These are phyloP conservation scores for Heracleum sosnowskyi DNA, from an alignment of 129 eudicot species.

Conservation along the genomic window DNA sequence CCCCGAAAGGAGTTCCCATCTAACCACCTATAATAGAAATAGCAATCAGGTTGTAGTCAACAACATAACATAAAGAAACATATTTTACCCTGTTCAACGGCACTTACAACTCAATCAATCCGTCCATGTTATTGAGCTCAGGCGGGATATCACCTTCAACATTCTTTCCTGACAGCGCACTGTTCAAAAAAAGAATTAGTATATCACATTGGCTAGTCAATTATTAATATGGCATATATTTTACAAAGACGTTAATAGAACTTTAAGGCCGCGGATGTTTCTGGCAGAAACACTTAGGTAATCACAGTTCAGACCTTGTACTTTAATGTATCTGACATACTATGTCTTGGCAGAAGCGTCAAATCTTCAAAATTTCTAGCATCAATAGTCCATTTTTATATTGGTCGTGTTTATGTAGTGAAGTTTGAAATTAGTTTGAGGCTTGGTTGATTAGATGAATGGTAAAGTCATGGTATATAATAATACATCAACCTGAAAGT, in stretches of 20 bases:
- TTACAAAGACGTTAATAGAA: not conserved
- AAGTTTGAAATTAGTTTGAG: not conserved
- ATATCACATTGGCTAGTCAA: not conserved
- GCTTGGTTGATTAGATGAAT: not conserved
- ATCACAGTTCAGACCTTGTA: not conserved
- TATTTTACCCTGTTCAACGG: not conserved
- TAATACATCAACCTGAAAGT: not conserved
- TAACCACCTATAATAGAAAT: constrained; percentile 60
- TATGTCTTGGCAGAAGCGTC: not conserved
- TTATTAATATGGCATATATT: not conserved
- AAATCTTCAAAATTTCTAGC: not conserved
- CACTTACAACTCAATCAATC: constrained; percentile 84
- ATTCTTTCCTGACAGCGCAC: constrained; percentile 62
- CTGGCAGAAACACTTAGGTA: not conserved
- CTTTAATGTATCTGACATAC: not conserved
- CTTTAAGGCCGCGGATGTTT: not conserved
- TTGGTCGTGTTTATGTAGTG: not conserved
- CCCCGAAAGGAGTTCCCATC: constrained; percentile 73
- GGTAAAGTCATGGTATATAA: not conserved
- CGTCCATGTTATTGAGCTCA: constrained; percentile 72
- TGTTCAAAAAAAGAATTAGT: constrained; percentile 32
- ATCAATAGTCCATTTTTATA: not conserved
- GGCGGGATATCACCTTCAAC: constrained; percentile 67
- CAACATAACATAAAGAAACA: not conserved
- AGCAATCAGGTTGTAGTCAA: constrained; percentile 6